Percentiles rank a stretch among this genome's conserved stretches.
Conservation (phyloP, 202 grass and related monocot genomes). For the Schoenoplectus tabernaemontani region DNA sequence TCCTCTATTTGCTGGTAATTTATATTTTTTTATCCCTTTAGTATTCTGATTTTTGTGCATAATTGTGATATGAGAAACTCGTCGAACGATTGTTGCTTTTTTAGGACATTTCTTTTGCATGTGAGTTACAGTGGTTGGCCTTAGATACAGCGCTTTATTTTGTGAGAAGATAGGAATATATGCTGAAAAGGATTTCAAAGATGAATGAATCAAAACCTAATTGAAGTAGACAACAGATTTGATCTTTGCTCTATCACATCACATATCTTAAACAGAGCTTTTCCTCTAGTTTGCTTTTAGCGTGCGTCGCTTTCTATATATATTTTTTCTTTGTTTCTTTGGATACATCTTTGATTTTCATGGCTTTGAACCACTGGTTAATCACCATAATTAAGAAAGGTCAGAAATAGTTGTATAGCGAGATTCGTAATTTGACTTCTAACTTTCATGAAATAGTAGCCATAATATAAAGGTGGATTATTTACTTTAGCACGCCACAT, state of each 20-base stretch:
- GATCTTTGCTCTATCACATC: slow-evolving; percentile 2
- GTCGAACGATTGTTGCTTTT: too few relatives aligned
- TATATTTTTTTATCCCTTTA: too few relatives aligned
- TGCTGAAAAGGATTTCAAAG: slow-evolving; percentile 1
- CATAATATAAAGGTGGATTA: neutral
- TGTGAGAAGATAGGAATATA: neutral
- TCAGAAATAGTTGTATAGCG: neutral
- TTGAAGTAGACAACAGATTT: neutral
- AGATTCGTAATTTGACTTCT: neutral
- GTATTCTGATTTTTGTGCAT: too few relatives aligned
- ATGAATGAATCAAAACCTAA: slow-evolving; percentile 11
- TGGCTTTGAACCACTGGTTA: neutral
- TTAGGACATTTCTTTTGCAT: neutral
- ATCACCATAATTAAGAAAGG: neutral
- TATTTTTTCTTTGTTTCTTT: neutral
- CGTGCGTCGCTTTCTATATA: neutral
- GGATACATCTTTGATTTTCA: neutral
- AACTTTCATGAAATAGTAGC: neutral
- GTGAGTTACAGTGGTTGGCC: neutral
- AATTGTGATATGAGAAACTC: too few relatives aligned
- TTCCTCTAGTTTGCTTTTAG: neutral
- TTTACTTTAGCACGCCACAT: slow-evolving; percentile 1
- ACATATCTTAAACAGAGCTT: neutral
- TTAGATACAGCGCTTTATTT: neutral
- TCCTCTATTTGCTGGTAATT: too few relatives aligned